phyloP scores from a whole-genome alignment of 116 monocot species.

The Iris pallida region DNA sequence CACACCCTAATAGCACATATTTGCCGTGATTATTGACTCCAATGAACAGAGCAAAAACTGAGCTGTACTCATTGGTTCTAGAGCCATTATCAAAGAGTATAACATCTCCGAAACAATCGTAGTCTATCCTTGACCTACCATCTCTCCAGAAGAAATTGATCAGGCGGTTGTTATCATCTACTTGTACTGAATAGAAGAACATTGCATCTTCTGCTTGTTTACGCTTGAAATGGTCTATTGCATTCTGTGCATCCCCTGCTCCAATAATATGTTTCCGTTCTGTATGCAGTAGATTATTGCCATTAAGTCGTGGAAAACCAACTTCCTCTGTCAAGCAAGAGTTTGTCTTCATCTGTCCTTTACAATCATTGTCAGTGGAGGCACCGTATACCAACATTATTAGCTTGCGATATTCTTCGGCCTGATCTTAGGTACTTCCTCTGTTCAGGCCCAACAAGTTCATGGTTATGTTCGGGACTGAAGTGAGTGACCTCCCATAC shows the following conservation, averaged over 20 bases:
- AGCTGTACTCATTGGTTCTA: conserved; percentile 13
- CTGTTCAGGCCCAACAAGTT: conserved; percentile 18
- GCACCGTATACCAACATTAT: conserved; percentile 6
- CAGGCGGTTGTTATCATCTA: conserved; percentile 8
- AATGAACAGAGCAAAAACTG: conserved; percentile 24
- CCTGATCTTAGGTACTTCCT: conserved; percentile 17
- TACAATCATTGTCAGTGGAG: conserved; percentile 4
- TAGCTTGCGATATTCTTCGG: conserved; percentile 3
- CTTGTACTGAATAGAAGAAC: conserved; percentile 22
- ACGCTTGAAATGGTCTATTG: conserved; percentile 9
- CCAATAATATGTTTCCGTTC: background rate
- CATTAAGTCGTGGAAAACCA: background rate
- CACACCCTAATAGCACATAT: conserved; percentile 17
- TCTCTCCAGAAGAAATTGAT: conserved; percentile 31
- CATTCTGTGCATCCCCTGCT: conserved; percentile 16
- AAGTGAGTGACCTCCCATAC: conserved; percentile 17
- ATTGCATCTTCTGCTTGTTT: conserved; percentile 16
- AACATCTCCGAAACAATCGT: conserved; percentile 30
- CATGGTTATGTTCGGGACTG: conserved; percentile 15
- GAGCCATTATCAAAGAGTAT: conserved; percentile 22
- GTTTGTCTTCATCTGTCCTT: background rate
- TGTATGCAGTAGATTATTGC: conserved; percentile 3
- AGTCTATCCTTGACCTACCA: conserved; percentile 23
- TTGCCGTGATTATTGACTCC: conserved; percentile 28
- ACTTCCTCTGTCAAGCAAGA: conserved; percentile 7